Evolutionary conservation across 805 yeast genomes (phyloP).

Genomic region (Metschnikowia amazonensis): DNA sequence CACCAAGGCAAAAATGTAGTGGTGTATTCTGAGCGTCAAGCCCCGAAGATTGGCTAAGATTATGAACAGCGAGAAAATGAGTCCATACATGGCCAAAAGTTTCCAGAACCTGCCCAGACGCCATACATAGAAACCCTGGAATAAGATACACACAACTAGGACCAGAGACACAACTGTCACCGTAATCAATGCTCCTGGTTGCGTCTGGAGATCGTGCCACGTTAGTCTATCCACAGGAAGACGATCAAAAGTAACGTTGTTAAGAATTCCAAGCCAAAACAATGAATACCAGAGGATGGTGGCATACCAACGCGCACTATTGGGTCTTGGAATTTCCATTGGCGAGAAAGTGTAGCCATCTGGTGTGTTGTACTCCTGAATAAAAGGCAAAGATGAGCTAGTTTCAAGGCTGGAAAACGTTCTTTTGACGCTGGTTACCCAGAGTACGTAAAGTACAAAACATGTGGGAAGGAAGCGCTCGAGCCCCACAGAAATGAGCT

Average conservation of each 20-base stretch:
- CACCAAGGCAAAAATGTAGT: slow-evolving; percentile 69
- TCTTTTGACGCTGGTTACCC: slow-evolving; percentile 52
- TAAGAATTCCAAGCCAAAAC: slow-evolving; percentile 80
- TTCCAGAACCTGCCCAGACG: slow-evolving; percentile 61
- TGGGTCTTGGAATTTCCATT: slow-evolving; percentile 1
- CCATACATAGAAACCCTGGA: slow-evolving; percentile 83
- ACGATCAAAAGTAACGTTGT: slow-evolving; percentile 84
- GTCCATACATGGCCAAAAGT: slow-evolving; percentile 55
- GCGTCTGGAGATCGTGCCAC: slow-evolving; percentile 60
- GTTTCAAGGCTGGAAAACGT: slow-evolving; percentile 36
- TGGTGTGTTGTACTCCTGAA: background rate
- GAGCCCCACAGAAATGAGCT: slow-evolving; percentile 64
- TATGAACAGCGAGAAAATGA: slow-evolving; percentile 39
- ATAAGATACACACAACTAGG: slow-evolving; percentile 49
- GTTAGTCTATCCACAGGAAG: slow-evolving; percentile 86
- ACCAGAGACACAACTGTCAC: slow-evolving; percentile 47
- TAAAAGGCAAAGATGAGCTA: background rate
- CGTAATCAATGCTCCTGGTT: slow-evolving; percentile 73
- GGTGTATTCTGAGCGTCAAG: slow-evolving; percentile 73
- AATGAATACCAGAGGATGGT: slow-evolving; percentile 66
- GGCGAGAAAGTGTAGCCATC: background rate
- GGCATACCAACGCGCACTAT: slow-evolving; percentile 1
- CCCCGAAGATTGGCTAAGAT: slow-evolving; percentile 48
- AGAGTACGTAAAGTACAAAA: slow-evolving; percentile 66
- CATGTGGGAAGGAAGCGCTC: slow-evolving; percentile 72